Evolutionary conservation across 352 stramenopile genomes (phyloP), one percentile per base, ranked within the genome.

Genomic region (Aphanomyces astaci): DNA sequence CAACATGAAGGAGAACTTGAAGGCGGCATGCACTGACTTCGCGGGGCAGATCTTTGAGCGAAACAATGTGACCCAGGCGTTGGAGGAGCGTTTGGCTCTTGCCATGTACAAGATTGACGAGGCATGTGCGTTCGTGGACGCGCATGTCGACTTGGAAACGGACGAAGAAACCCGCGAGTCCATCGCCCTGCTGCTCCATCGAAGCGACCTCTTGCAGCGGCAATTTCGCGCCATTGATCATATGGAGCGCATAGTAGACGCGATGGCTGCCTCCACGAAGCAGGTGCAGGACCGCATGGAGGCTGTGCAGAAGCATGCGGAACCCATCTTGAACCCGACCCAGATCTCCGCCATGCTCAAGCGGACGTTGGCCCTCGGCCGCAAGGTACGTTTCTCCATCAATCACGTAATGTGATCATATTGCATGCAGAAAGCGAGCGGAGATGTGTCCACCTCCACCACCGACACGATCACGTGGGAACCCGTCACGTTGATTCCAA

Each of bases 81-180:
- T 68, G 30, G 62, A 68, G 32, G 62, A 68, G 39, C 49, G 49
- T 22, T 28, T 68, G 5, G 62, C 62, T 13, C 62, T 68, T n/a
- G 62, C 62, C n/a, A 68, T 68, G 62, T 68, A 68, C 62, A 68
- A 68, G 43, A 68, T 68, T 24, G 62, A 68, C 51, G 62, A 68
- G 43, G 49, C 51, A 45, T 62, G 43, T 11, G 62, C 62, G 15
- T 32, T 68, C n/a, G 62, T 68, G 11, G 62, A 68, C 27, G 31
- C 62, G 32, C 62, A 68, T 13, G 46, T 32, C 24, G 62, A 68
- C 13, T 46, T 68, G 62, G 62, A 68, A n/a, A 15, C 28, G n/a
- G 62, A 68, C 2, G 62, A 46, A 11, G 62, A 68, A 19, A 45
- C 31, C 27, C 39, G 49, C 22, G 62, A 43, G 28, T 32, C 49